Base-by-base conservation (phyloP, 306 rosid genomes). In the Pyrus communis region DNA sequence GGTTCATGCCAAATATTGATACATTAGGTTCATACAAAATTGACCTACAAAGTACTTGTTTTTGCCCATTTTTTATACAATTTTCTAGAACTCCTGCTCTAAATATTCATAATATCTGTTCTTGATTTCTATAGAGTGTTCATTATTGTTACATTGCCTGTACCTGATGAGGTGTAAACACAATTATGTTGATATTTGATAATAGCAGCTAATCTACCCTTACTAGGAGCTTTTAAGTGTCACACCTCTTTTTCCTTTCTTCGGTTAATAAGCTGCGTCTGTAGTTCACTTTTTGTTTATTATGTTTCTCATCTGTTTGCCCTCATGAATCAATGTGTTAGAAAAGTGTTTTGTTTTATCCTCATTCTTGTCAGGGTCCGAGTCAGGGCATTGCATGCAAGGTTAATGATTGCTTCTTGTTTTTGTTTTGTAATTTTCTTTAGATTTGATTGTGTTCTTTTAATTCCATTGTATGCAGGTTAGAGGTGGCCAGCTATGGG, bases 401-500 rank as follows among this genome's bases (percentile, higher is more conserved):
- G 31, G 28, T 67, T 8, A 40, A 51, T 58, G 33, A 71, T 60
- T 64, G 25, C 59, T 77, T 68, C 30, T 42, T 28, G 28, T 77
- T 67, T 63, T 28, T 30, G 33, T 31, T 21, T 62, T 42, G 25
- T 80, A 68, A 27, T 63, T 35, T 63, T 57, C 61, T 71, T 35
- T 72, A 22, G 57, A 40, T 46, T 27, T 27, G 9, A 23, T 17
- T 42, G 61, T 17, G 12, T 57, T 73, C 76, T 76, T 55, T 58
- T 43, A 49, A 70, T 71, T 42, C 71, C 75, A 69, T 76, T 78
- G 33, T 75, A 59, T 90, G 79, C 89, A 94, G 98, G 98, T 94
- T 75, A 85, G 97, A 83, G 97, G 97, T 80, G 97, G 92, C 85
- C 97, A 92, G 78, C 86, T 94, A 28, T 94, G 98, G 98, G 98